A percentile compares a stretch with the other conserved stretches of the same genome.
Conservation (phyloP, 352 stramenopile genomes). For the Peronospora belbahrii region DNA sequence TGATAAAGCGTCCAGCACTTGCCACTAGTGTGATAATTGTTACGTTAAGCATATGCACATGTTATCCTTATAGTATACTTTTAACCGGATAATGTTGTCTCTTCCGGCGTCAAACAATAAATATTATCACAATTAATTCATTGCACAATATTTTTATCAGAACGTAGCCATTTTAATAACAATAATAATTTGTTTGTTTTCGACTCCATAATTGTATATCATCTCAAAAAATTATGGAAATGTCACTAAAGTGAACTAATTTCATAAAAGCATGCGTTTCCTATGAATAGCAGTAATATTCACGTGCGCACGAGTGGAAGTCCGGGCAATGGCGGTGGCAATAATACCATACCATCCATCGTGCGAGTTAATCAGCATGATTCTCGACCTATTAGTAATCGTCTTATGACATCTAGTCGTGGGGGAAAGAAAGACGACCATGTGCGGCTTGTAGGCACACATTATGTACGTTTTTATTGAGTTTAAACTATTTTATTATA, state of each 20-base stretch:
- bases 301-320: conserved; percentile 20
- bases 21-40: too few relatives aligned
- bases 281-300: conserved; percentile 19
- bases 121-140: too few relatives aligned
- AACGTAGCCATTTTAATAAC: too few relatives aligned
- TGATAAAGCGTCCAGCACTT: too few relatives aligned
- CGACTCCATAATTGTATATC: too few relatives aligned
- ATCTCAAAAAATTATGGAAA: not conserved
- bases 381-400: conserved; percentile 5
- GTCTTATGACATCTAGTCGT: conserved; percentile 19
- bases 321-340: not conserved
- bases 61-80: too few relatives aligned
- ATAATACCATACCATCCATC: not conserved
- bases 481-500: not conserved
- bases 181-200: too few relatives aligned
- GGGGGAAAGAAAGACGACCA: conserved; percentile 37
- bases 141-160: too few relatives aligned
- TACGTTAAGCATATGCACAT: too few relatives aligned
- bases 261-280: conserved; percentile 8
- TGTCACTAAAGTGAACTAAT: not conserved
- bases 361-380: conserved; percentile 4
- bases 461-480: conserved; percentile 43
- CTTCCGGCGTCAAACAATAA: too few relatives aligned
- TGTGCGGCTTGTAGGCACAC: conserved; percentile 61
- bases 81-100: too few relatives aligned